A percentile compares a stretch with the other conserved stretches of the same genome.
phyloP scores from a whole-genome alignment of 345 rosid species.

The Pelargonium nanum region DNA sequence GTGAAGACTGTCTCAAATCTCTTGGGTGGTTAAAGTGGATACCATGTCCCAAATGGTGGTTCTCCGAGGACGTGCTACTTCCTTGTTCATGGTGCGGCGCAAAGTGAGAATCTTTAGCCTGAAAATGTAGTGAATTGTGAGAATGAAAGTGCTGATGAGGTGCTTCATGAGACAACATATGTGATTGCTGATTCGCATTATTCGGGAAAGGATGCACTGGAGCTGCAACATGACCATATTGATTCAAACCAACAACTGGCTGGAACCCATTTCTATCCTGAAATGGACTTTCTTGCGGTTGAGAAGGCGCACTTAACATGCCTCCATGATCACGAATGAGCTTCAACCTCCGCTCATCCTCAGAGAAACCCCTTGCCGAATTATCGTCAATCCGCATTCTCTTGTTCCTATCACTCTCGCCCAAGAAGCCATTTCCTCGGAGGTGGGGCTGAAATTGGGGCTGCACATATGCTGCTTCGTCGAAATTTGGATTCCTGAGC shows the following conservation, averaged over 20 bases:
- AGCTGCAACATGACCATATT: neutral
- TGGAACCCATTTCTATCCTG: neutral
- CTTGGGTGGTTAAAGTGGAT: conserved; percentile 4
- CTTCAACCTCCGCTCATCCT: conserved; percentile 70
- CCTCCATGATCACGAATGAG: conserved; percentile 75
- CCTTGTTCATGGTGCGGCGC: conserved; percentile 7
- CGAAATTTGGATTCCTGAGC: conserved; percentile 26
- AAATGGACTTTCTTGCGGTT: neutral
- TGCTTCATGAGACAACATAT: neutral
- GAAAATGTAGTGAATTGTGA: conserved; percentile 1
- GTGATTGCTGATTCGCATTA: neutral
- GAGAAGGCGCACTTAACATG: conserved; percentile 2
- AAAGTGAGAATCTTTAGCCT: neutral
- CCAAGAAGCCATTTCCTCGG: conserved; percentile 15
- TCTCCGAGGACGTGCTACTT: conserved; percentile 2
- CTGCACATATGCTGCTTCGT: conserved; percentile 5
- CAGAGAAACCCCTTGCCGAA: conserved; percentile 20
- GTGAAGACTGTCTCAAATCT: conserved; percentile 10
- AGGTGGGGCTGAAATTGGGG: conserved; percentile 6
- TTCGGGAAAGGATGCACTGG: neutral
- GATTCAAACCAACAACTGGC: neutral
- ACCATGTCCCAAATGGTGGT: neutral
- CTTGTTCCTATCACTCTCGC: conserved; percentile 40
- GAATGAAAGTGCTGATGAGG: neutral
- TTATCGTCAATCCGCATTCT: conserved; percentile 4